These are phyloP conservation scores for Acidomyces sp. DNA, from an alignment of 495 filamentous ascomycete species.

Conservation along the genomic window DNA sequence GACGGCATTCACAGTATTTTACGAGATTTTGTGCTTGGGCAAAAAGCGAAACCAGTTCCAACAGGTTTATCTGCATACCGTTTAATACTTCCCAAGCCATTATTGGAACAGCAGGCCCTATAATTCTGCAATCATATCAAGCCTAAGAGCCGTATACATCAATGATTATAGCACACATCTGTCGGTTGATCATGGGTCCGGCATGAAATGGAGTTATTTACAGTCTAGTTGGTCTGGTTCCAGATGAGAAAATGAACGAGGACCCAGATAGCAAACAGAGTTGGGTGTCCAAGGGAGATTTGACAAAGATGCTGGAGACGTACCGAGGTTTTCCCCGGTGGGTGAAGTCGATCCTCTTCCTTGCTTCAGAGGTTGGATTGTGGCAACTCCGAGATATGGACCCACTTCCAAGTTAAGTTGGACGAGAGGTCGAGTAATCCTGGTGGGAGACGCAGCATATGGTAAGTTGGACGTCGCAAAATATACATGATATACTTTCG, in stretches of 20 bases:
- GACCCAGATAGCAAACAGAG: slow-evolving; percentile 10
- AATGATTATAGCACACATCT: slow-evolving; percentile 19
- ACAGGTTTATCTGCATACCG: slow-evolving; percentile 19
- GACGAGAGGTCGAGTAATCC: slow-evolving; percentile 9
- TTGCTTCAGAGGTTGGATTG: slow-evolving; percentile 6
- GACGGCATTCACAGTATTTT: slow-evolving; percentile 10
- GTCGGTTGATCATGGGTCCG: slow-evolving; percentile 19
- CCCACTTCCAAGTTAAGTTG: slow-evolving; percentile 5
- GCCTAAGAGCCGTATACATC: slow-evolving; percentile 12
- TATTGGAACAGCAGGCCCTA: slow-evolving; percentile 3
- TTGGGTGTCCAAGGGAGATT: slow-evolving; percentile 10
- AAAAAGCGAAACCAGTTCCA: slow-evolving; percentile 7
- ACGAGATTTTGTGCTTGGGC: not conserved
- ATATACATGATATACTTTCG: too few species aligned
- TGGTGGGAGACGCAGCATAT: slow-evolving; percentile 28
- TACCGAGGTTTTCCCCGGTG: slow-evolving; percentile 16
- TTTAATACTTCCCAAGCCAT: slow-evolving; percentile 2
- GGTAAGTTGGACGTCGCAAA: too few species aligned
- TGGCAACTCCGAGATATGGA: slow-evolving; percentile 15
- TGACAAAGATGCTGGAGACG: slow-evolving; percentile 16
- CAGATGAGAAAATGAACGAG: slow-evolving; percentile 18
- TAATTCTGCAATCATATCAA: slow-evolving; percentile 8
- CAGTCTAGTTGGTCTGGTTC: slow-evolving; percentile 16
- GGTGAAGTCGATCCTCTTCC: slow-evolving; percentile 7
- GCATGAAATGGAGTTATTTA: slow-evolving; percentile 9